These are phyloP conservation scores for Plasmodium gallinaceum DNA, from an alignment of 169 alveolate genomes.

Conservation along the genomic window DNA sequence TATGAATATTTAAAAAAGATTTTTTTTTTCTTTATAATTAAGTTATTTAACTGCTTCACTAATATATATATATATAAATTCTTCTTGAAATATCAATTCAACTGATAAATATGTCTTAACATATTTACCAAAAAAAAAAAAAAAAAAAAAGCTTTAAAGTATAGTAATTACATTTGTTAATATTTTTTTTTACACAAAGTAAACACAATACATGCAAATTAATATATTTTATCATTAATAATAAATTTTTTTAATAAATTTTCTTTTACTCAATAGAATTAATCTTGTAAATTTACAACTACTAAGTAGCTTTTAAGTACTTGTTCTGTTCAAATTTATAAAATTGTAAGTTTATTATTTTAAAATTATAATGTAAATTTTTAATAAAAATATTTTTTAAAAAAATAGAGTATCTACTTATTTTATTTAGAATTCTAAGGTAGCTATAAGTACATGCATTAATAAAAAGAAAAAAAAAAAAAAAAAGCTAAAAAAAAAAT, in stretches of 20 bases:
- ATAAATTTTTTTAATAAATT: too few species aligned
- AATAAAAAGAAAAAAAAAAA: constrained; percentile 10
- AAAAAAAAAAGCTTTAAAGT: too few species aligned
- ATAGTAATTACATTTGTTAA: too few species aligned
- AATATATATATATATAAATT: too few species aligned
- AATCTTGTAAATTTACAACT: background rate
- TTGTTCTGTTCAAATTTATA: background rate
- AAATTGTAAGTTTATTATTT: background rate
- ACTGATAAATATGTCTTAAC: too few species aligned
- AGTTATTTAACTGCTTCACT: too few species aligned
- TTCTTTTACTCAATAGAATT: constrained; percentile 7
- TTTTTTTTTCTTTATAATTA: too few species aligned
- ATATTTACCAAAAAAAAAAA: too few species aligned
- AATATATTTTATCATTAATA: too few species aligned
- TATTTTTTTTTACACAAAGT: background rate
- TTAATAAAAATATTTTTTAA: background rate
- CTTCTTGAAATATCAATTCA: too few species aligned
- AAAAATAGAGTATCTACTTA: too few species aligned
- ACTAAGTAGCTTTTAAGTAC: background rate
- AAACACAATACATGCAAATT: background rate
- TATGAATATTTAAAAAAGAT: too few species aligned
- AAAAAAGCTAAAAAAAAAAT: constrained; percentile 16
- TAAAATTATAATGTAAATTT: constrained; percentile 4
- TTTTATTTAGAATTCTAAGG: background rate
- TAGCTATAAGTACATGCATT: constrained; percentile 5